A percentile compares a stretch with the other conserved stretches of the same genome.
phyloP scores from a whole-genome alignment of 1,284 basidiomycete genomes.

The Fereydounia khargensis region DNA sequence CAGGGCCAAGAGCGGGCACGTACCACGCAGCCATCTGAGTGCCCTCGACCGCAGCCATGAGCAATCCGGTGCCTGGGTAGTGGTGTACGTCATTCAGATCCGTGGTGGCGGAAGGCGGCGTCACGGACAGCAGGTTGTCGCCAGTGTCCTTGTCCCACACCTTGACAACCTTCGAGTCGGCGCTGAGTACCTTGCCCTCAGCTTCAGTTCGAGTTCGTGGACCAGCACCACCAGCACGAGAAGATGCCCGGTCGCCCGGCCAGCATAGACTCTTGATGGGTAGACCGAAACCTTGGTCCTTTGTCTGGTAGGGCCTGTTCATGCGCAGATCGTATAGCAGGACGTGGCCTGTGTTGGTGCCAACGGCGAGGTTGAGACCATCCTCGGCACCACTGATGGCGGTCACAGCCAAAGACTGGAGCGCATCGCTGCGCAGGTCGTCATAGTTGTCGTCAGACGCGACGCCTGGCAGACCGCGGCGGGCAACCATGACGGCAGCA shows the following conservation, averaged over 20 bases:
- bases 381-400: conserved; percentile 73
- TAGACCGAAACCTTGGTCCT: conserved; percentile 96
- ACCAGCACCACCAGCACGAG: conserved; percentile 62
- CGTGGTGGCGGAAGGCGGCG: conserved; percentile 81
- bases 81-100: conserved; percentile 61
- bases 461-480: conserved; percentile 54
- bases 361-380: conserved; percentile 87
- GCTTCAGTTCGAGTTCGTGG: conserved; percentile 66
- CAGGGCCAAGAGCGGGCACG: conserved; percentile 91
- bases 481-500: conserved; percentile 54
- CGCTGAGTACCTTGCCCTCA: conserved; percentile 45
- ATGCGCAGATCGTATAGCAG: conserved; percentile 91
- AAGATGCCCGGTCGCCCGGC: conserved; percentile 71
- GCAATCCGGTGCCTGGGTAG: conserved; percentile 50
- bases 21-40: conserved; percentile 62
- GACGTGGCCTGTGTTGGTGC: conserved; percentile 90
- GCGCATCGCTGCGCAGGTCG: conserved; percentile 50
- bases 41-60: conserved; percentile 53
- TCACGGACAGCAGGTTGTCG: conserved; percentile 86
- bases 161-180: conserved; percentile 56
- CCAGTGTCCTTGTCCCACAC: conserved; percentile 68
- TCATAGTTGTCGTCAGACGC: conserved; percentile 26
- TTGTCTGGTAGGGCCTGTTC: conserved; percentile 75
- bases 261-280: conserved; percentile 83
- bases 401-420: conserved; percentile 68